These are phyloP conservation scores for Rhytidhysteron rufulum DNA, from an alignment of 2,329 filamentous ascomycete genomes.

Conservation along the genomic window DNA sequence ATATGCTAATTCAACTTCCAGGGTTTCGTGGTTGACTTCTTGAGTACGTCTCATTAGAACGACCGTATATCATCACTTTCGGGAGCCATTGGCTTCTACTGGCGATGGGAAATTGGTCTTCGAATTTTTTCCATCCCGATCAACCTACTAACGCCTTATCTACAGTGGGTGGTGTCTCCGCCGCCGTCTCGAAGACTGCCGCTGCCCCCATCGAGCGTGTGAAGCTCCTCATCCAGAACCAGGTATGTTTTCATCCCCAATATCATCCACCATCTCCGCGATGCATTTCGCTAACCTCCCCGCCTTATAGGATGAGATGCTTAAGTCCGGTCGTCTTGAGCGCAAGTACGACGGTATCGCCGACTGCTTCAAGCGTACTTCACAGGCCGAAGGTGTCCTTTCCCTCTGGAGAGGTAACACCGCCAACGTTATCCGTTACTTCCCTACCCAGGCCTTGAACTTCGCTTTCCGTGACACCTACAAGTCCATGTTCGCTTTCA, in stretches of 20 bases:
- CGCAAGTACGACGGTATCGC: conserved; percentile 90
- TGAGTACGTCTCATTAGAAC: conserved; percentile 70
- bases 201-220: conserved; percentile 99
- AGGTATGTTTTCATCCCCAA: conserved; percentile 64
- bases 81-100: conserved; percentile 20
- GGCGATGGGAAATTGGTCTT: conserved; percentile 9
- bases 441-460: conserved; percentile 99
- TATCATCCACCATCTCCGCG: background rate
- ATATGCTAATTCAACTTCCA: conserved; percentile 41
- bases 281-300: conserved; percentile 16
- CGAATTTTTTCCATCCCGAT: conserved; percentile 7
- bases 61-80: conserved; percentile 13
- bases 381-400: conserved; percentile 85
- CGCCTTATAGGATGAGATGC: conserved; percentile 87
- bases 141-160: conserved; percentile 42
- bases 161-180: conserved; percentile 98
- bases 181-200: conserved; percentile 99
- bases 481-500: conserved; percentile 99
- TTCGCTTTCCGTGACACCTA: conserved; percentile 99
- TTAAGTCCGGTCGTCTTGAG: conserved; percentile 97
- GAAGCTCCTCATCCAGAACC: conserved; percentile 99
- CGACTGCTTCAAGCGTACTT: conserved; percentile 95
- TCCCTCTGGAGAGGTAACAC: conserved; percentile 99
- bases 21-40: conserved; percentile 96
- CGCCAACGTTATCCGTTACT: conserved; percentile 99